Base-by-base conservation (phyloP, 306 rosid species). In the Parietaria judaica region DNA sequence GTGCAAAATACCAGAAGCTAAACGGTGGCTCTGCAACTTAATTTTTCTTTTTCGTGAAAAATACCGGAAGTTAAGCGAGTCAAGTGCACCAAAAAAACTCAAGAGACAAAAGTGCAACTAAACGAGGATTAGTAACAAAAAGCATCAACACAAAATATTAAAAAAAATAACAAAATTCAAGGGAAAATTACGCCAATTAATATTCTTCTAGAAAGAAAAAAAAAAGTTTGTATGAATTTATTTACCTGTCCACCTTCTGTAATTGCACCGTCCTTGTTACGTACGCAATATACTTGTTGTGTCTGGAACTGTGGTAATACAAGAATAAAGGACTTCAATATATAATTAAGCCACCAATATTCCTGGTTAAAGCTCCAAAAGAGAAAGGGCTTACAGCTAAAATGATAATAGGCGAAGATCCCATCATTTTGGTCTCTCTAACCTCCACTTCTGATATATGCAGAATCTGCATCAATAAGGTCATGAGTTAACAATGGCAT, bases 191-290 rank as follows among this genome's bases (percentile, higher is more conserved):
- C 10, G 12, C 5, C n/a, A 2, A 36, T 60, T 13, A 39, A n/a
- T 36, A 34, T 8, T 16, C 16, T 4, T 13, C 11, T 23, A 23
- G 31, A 23, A 23, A 23, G 47, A 53, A 13, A 8, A 55, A 45
- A 31, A 68, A 57, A 65, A 56, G 62, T 61, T 16, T 10, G 12
- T 45, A 16, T 45, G 6, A 14, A 66, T 51, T 76, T 60, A 66
- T 51, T 76, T 60, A 92, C 99, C 96, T 86, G 80, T 74, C 99
- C 86, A 49, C 99, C 99, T 72, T 92, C 96, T 14, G 83, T 78
- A 64, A 88, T 84, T 55, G 78, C 56, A 37, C 99, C 99, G 57
- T 77, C 45, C 69, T 75, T 79, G 66, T 88, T 88, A 4, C 95
- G 90, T 65, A 84, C 86, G 46, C 99, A 92, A 61, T 88, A 66